A percentile compares a stretch with the other conserved stretches of the same genome.
These are phyloP conservation scores for Myotisia sp. DNA, from an alignment of 2,329 filamentous ascomycete species.

Conservation along the genomic window DNA sequence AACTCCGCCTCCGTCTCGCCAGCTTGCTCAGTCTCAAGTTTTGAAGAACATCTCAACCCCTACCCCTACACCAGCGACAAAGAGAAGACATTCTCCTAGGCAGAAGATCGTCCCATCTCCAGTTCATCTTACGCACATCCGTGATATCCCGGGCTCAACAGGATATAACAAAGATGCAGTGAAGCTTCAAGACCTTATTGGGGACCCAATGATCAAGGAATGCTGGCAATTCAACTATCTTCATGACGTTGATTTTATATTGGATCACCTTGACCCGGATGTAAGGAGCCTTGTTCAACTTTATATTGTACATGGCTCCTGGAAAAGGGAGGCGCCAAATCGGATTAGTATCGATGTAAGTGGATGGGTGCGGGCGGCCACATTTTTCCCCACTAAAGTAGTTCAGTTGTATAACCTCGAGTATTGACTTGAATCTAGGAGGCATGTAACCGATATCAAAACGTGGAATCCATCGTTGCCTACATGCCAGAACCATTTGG, in stretches of 20 bases:
- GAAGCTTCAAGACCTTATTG: slow-evolving; percentile 52
- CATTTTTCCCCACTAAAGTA: not conserved
- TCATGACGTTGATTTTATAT: slow-evolving; percentile 45
- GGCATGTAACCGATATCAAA: slow-evolving; percentile 46
- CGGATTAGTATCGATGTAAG: slow-evolving; percentile 44
- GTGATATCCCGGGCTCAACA: slow-evolving; percentile 42
- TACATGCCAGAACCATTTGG: slow-evolving; percentile 75
- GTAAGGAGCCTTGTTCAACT: slow-evolving; percentile 39
- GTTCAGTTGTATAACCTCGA: not conserved
- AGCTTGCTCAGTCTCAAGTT: not conserved
- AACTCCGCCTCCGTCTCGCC: slow-evolving; percentile 17
- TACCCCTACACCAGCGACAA: too few relatives aligned
- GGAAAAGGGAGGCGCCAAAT: slow-evolving; percentile 52
- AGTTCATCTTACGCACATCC: slow-evolving; percentile 56
- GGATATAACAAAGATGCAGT: slow-evolving; percentile 52
- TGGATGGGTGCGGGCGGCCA: not conserved
- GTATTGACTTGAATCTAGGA: slow-evolving; percentile 33
- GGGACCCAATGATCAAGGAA: slow-evolving; percentile 56
- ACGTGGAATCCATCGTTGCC: slow-evolving; percentile 57
- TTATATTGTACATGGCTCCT: slow-evolving; percentile 50
- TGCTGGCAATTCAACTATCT: slow-evolving; percentile 45
- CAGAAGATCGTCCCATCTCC: slow-evolving; percentile 42
- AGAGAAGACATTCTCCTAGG: too few relatives aligned
- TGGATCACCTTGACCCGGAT: slow-evolving; percentile 46
- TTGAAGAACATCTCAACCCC: too few relatives aligned